Evolutionary conservation across 371 early-diverging fungal genomes (phyloP), one percentile per base, ranked within the genome.

Genomic region (Rhizomucor pusillus): DNA sequence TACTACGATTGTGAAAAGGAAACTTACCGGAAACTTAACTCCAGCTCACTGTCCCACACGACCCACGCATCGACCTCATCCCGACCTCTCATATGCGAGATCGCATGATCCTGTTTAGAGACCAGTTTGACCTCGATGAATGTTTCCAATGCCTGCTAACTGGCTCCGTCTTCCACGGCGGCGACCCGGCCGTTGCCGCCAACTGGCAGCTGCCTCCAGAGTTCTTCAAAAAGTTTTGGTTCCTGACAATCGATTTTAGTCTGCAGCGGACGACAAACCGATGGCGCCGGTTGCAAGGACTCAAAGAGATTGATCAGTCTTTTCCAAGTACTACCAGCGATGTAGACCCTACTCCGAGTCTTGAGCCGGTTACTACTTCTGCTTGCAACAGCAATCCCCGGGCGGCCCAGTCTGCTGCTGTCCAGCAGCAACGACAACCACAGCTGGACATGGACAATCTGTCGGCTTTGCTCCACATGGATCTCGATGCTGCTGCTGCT

Each of bases 41-140:
- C 24, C 41, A 68, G 65, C 57, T 61, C 19, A 69, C 69, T 6
- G 57, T 75, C 37, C 79, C 79, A 0, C 79, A 79, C 40, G 79
- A 79, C 47, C 60, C 79, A 18, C 67, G 79, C 9, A 79, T 79
- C 46, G 79, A 79, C 33, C 43, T 75, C 44, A 71, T 79, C 22
- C 76, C 79, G 6, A 71, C 74, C 56, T 70, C 74, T 7, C 69
- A 71, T 41, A 67, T 79, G 50, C 67, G 79, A 6, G 79, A 76
- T 39, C 71, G 74, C 47, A 79, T 79, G 79, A 79, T 79, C 49
- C 39, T 79, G 12, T 76, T 73, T 45, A 67, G 76, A 33, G 60
- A 67, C 37, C 60, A 67, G 16, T 79, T 66, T 49, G 67, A 73
- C 44, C 57, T 79, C 3, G 76, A 79, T 24, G 79, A 75, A 9